These are phyloP conservation scores for Naematelia aurantialba DNA, from an alignment of 768 basidiomycete species.

Conservation along the genomic window DNA sequence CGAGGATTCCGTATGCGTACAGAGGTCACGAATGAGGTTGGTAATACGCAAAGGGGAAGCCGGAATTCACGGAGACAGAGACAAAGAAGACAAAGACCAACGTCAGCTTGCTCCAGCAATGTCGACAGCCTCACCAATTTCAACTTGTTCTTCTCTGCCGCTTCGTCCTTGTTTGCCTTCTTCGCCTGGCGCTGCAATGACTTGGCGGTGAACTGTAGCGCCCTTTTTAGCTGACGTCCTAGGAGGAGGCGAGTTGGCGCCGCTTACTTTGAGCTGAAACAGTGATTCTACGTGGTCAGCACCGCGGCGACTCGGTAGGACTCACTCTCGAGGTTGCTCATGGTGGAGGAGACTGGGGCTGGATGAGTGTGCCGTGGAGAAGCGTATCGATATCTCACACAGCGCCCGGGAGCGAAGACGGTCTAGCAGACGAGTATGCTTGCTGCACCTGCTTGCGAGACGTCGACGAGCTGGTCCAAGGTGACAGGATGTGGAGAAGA, in stretches of 20 bases:
- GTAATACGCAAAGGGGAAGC: not conserved
- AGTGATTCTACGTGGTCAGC: slow-evolving; percentile 67
- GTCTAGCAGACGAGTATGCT: too few relatives aligned
- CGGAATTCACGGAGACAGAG: not conserved
- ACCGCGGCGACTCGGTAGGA: slow-evolving; percentile 6
- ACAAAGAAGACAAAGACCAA: not conserved
- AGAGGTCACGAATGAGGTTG: not conserved
- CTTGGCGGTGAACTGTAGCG: slow-evolving; percentile 89
- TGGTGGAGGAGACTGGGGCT: slow-evolving; percentile 12
- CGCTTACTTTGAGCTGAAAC: slow-evolving; percentile 90
- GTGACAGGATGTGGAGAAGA: not conserved
- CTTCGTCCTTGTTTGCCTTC: slow-evolving; percentile 96
- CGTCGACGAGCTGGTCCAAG: too few relatives aligned
- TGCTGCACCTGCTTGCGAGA: too few relatives aligned
- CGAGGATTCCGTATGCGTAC: too few relatives aligned
- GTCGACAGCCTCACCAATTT: slow-evolving; percentile 68
- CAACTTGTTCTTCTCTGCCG: slow-evolving; percentile 74
- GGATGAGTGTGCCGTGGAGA: not conserved
- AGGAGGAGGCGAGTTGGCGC: not conserved
- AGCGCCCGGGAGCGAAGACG: too few relatives aligned
- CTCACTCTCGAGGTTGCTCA: slow-evolving; percentile 72
- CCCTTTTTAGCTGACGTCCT: not conserved
- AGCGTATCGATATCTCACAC: too few relatives aligned
- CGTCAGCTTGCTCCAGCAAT: not conserved
- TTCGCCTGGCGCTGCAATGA: slow-evolving; percentile 88